Percentiles rank a stretch among this genome's conserved stretches.
These are phyloP conservation scores for Paecilomyces dactylethromorphus DNA, from an alignment of 2,329 filamentous ascomycete genomes.

Conservation along the genomic window DNA sequence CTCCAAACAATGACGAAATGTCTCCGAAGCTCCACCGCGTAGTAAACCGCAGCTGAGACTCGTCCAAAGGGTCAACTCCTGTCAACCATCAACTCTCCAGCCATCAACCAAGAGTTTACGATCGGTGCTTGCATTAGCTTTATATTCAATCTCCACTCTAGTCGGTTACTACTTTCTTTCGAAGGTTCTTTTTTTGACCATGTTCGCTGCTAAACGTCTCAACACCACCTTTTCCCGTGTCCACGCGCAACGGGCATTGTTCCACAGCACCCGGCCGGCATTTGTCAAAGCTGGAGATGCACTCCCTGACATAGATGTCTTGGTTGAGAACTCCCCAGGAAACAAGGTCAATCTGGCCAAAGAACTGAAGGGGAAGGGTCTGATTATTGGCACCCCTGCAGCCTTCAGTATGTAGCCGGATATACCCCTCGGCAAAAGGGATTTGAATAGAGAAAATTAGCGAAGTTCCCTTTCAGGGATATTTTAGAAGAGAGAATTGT, in stretches of 20 bases:
- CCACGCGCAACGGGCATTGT: slow-evolving; percentile 24
- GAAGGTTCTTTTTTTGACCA: slow-evolving; percentile 8
- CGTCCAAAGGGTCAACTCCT: not conserved
- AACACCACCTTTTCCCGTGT: slow-evolving; percentile 23
- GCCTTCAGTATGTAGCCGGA: slow-evolving; percentile 55
- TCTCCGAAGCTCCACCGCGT: not conserved
- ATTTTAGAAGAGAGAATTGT: slow-evolving; percentile 37
- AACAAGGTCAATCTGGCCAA: slow-evolving; percentile 84
- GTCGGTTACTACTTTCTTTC: not conserved
- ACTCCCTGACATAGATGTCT: slow-evolving; percentile 68
- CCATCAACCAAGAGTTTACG: not conserved
- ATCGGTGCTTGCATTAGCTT: not conserved
- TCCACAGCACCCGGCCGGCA: slow-evolving; percentile 33
- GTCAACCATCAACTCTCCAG: not conserved
- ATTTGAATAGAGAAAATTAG: not conserved
- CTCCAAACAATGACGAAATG: not conserved
- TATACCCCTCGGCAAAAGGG: not conserved
- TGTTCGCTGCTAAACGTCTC: slow-evolving; percentile 34
- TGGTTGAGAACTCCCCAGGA: slow-evolving; percentile 79
- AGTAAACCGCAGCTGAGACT: not conserved
- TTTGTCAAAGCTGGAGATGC: slow-evolving; percentile 70
- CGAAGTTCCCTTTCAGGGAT: slow-evolving; percentile 20
- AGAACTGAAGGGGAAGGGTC: slow-evolving; percentile 68
- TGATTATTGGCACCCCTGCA: slow-evolving; percentile 80
- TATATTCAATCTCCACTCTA: not conserved